phyloP scores from a whole-genome alignment of 1,139 yeast species.

The Wickerhamiella infanticola region DNA sequence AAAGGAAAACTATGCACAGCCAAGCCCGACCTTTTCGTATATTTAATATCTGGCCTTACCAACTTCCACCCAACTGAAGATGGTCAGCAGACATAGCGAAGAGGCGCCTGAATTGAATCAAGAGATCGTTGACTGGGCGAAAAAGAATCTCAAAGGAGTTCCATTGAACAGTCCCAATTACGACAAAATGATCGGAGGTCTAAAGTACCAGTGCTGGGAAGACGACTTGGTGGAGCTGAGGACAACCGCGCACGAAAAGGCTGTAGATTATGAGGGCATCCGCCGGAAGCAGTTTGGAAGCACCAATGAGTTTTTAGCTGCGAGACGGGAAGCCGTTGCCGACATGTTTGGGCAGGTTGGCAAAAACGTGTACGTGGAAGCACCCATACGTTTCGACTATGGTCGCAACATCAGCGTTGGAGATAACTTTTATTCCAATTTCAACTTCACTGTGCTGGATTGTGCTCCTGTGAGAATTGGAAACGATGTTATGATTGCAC shows the following conservation, averaged over 20 bases:
- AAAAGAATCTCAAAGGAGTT: slow-evolving; percentile 5
- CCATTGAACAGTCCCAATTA: slow-evolving; percentile 20
- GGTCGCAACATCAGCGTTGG: slow-evolving; percentile 41
- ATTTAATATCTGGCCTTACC: too few species aligned
- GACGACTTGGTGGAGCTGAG: slow-evolving; percentile 15
- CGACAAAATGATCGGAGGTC: slow-evolving; percentile 31
- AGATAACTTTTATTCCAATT: slow-evolving; percentile 20
- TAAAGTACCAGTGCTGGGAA: slow-evolving; percentile 12
- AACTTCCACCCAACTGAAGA: not conserved
- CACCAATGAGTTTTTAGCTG: slow-evolving; percentile 6
- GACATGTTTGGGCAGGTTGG: slow-evolving; percentile 34
- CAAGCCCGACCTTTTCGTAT: too few species aligned
- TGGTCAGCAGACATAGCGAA: not conserved
- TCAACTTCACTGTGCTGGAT: slow-evolving; percentile 43
- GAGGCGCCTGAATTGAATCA: not conserved
- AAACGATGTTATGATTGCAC: slow-evolving; percentile 43
- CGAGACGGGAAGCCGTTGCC: slow-evolving; percentile 16
- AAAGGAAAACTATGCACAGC: too few species aligned
- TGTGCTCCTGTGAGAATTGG: slow-evolving; percentile 49
- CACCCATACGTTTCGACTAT: slow-evolving; percentile 40
- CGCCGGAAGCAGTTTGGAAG: slow-evolving; percentile 8
- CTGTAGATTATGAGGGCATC: slow-evolving; percentile 14
- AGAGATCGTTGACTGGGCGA: slow-evolving; percentile 12
- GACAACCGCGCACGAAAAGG: slow-evolving; percentile 21
- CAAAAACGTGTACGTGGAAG: slow-evolving; percentile 31